Evolutionary conservation across 2,329 filamentous ascomycete species (phyloP), one percentile per base, ranked within the genome.

Genomic region (Penicillium psychrosexuale): DNA sequence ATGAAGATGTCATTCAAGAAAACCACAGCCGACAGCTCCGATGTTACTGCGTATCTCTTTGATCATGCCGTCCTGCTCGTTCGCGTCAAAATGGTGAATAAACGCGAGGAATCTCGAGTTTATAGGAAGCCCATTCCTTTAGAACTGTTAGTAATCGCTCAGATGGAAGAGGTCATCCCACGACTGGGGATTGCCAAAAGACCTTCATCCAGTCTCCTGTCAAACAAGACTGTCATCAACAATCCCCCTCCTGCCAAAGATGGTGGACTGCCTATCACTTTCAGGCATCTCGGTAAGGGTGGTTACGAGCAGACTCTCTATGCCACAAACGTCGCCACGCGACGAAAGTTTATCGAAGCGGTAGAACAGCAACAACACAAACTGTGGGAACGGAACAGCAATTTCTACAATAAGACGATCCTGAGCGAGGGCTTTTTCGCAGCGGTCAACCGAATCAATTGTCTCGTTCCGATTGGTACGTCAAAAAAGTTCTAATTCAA

Each of bases 1-100:
- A 96, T 93, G 77, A 99, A 97, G 78, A 92, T 91, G 67, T 86
- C 86, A 58, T 83, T 99, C 73, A 97, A 96, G 79, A 97, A 97
- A 78, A 85, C 87, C 5, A 88, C 92, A 0, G 92, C 90, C 0
- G 92, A 97, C 70, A 88, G 85, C 44, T 85, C 88, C 1, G 93
- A 97, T 66, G 93, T 99, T 42, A 94, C 91, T 19, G 92, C 91
- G 15, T 99, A 95, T 77, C 81, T 99, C 24, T 97, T 99, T 69
- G 94, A 99, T 68, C 94, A 99, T 71, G 93, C 94, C 3, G 88
- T 99, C 49, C 80, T 99, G 34, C 82, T 99, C 38, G 94, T 97
- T 61, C 84, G 92, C 49, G 87, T 92, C 61, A 99, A 97, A 77
- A 87, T 88, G 56, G 89, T 89, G 56, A 96, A 94, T 72, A 97